A percentile compares a stretch with the other conserved stretches of the same genome.
Evolutionary conservation across 805 yeast genomes (phyloP).

Genomic region (Ogataea pini): DNA sequence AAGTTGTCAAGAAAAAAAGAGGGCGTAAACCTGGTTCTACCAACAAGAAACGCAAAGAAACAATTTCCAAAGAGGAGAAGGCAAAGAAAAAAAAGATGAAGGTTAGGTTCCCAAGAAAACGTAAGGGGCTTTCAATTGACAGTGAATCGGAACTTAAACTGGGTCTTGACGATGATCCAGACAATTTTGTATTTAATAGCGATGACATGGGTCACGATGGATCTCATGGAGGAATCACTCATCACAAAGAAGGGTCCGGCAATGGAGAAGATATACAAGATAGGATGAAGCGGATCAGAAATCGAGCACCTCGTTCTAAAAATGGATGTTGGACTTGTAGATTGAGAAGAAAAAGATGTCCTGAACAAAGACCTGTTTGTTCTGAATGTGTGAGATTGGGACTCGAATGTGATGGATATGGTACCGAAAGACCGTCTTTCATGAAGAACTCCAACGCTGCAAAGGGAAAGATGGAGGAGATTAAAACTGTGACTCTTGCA

Average conservation of each 20-base stretch:
- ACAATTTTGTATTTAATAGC: conserved; percentile 11
- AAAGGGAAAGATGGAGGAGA: conserved; percentile 49
- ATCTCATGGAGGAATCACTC: conserved; percentile 5
- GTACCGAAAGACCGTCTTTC: conserved; percentile 51
- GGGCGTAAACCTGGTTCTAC: conserved; percentile 26
- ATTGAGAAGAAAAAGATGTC: conserved; percentile 69
- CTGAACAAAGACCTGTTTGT: conserved; percentile 65
- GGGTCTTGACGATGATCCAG: conserved; percentile 12
- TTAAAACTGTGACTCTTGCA: conserved; percentile 41
- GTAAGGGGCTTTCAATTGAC: conserved; percentile 11
- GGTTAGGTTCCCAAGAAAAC: conserved; percentile 19
- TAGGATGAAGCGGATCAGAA: conserved; percentile 20
- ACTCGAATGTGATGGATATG: conserved; percentile 59
- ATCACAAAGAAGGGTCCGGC: conserved; percentile 2
- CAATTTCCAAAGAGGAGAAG: conserved; percentile 13
- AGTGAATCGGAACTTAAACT: conserved; percentile 13
- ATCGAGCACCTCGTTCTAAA: conserved; percentile 25
- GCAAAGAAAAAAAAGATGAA: conserved; percentile 18
- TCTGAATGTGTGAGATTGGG: conserved; percentile 57
- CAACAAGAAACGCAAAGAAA: conserved; percentile 21
- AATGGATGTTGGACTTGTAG: conserved; percentile 82
- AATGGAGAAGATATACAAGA: conserved; percentile 17
- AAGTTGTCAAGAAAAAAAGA: conserved; percentile 18
- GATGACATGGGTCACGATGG: conserved; percentile 9
- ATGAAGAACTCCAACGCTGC: conserved; percentile 46